A percentile compares a stretch with the other conserved stretches of the same genome.
phyloP scores from a whole-genome alignment of 2,329 filamentous ascomycete species.

The Mariannaea elegans region DNA sequence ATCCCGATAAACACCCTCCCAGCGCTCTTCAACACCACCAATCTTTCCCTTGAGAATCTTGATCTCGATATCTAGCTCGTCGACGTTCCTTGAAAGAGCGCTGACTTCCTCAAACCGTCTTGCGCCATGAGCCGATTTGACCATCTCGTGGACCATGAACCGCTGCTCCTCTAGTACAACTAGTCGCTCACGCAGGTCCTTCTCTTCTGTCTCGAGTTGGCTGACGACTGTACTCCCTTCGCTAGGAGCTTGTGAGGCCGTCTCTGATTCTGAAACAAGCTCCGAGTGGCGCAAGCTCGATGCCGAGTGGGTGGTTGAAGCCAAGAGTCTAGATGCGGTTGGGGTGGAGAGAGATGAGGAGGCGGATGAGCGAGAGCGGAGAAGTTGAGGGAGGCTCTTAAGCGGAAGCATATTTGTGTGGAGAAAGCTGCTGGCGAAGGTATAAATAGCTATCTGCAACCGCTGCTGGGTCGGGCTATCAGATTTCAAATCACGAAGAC shows the following conservation, averaged over 20 bases:
- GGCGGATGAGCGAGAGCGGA: conserved; percentile 57
- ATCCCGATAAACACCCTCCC: conserved; percentile 61
- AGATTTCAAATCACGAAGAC: conserved; percentile 81
- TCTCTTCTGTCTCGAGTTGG: conserved; percentile 82
- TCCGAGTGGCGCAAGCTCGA: conserved; percentile 58
- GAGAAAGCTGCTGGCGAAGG: conserved; percentile 82
- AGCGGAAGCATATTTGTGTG: conserved; percentile 92
- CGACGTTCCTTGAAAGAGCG: conserved; percentile 79
- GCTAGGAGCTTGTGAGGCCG: conserved; percentile 54
- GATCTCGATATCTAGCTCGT: conserved; percentile 85
- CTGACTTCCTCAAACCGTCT: conserved; percentile 88
- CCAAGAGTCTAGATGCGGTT: conserved; percentile 44
- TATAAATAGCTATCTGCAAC: conserved; percentile 83
- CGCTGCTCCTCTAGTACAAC: conserved; percentile 91
- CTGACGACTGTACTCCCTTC: conserved; percentile 64
- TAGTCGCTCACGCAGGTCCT: conserved; percentile 78
- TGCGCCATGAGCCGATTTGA: conserved; percentile 77
- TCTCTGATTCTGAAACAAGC: conserved; percentile 53
- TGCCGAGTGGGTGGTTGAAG: conserved; percentile 46
- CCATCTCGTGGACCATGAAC: conserved; percentile 89
- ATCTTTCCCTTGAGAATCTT: conserved; percentile 72
- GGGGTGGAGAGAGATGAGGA: conserved; percentile 37
- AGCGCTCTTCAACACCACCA: conserved; percentile 68
- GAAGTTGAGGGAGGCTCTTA: conserved; percentile 75
- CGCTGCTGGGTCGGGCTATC: conserved; percentile 75